Conservation (phyloP, 306 rosid species). For the Quercus ilex region DNA sequence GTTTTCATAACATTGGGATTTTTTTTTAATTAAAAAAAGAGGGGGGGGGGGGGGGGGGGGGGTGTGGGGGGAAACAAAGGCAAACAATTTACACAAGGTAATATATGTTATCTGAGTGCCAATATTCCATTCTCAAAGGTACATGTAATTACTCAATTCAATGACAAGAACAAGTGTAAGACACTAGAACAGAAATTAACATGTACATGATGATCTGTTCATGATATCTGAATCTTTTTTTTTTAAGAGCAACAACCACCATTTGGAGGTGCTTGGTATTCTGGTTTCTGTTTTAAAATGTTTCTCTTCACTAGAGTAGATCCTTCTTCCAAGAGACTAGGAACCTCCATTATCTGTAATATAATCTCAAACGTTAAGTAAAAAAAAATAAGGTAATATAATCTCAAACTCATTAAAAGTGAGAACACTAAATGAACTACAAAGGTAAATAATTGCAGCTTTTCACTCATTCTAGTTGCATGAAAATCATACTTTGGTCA, state of each 20-base stretch:
- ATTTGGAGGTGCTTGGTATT: slow-evolving; percentile 39
- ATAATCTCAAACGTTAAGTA: not conserved
- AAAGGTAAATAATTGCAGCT: not conserved
- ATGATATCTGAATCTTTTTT: slow-evolving; percentile 25
- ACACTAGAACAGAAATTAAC: slow-evolving; percentile 33
- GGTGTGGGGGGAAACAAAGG: slow-evolving; percentile 14
- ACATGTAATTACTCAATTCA: slow-evolving; percentile 28
- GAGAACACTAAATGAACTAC: slow-evolving; percentile 5
- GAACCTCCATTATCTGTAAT: slow-evolving; percentile 84
- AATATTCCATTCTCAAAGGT: slow-evolving; percentile 18
- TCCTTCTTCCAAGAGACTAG: slow-evolving; percentile 87
- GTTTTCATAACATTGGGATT: slow-evolving; percentile 3
- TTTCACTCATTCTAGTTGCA: too few relatives aligned
- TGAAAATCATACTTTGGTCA: too few relatives aligned
- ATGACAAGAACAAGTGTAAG: slow-evolving; percentile 19
- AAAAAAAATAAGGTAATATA: not conserved
- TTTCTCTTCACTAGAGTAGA: slow-evolving; percentile 60
- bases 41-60: too few relatives aligned
- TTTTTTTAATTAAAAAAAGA: not conserved
- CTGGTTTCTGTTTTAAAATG: slow-evolving; percentile 59
- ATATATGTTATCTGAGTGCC: slow-evolving; percentile 20
- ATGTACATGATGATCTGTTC: slow-evolving; percentile 46
- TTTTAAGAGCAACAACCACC: slow-evolving; percentile 63
- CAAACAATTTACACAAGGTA: slow-evolving; percentile 43
- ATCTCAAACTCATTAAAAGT: slow-evolving; percentile 22